Conservation (phyloP, 768 basidiomycete genomes). For the Amanita thiersii region DNA sequence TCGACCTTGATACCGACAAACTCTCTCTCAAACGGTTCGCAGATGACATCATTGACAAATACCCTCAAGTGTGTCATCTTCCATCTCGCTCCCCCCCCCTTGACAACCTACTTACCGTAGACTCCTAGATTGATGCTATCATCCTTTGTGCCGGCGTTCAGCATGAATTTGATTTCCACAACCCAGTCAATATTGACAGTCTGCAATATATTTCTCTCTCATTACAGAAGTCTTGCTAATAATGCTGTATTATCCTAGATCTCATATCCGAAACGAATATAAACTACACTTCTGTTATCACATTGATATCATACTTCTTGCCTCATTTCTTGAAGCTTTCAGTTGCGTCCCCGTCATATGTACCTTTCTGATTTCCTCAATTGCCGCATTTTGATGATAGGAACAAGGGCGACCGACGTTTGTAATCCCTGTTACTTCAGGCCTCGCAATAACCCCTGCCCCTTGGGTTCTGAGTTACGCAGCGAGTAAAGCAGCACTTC, state of each 20-base stretch:
- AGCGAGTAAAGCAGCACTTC: slow-evolving; percentile 51
- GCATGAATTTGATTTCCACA: slow-evolving; percentile 36
- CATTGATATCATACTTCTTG: slow-evolving; percentile 37
- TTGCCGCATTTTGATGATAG: slow-evolving; percentile 16
- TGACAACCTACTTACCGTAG: not conserved
- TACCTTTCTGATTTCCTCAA: not conserved
- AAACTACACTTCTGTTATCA: slow-evolving; percentile 47
- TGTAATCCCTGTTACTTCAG: slow-evolving; percentile 45
- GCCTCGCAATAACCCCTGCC: slow-evolving; percentile 37
- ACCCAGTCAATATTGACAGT: slow-evolving; percentile 34
- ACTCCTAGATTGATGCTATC: slow-evolving; percentile 43
- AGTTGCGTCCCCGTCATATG: slow-evolving; percentile 21
- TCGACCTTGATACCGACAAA: slow-evolving; percentile 35
- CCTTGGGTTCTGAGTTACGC: slow-evolving; percentile 40
- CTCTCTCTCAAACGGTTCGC: slow-evolving; percentile 31
- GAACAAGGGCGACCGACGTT: slow-evolving; percentile 36
- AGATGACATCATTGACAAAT: slow-evolving; percentile 27
- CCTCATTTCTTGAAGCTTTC: slow-evolving; percentile 50
- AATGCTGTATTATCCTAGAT: slow-evolving; percentile 18
- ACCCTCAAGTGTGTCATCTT: slow-evolving; percentile 10
- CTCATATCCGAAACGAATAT: slow-evolving; percentile 39
- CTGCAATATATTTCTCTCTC: slow-evolving; percentile 11
- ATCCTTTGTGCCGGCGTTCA: slow-evolving; percentile 49
- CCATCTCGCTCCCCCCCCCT: not conserved
- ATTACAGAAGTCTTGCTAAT: not conserved